Evolutionary conservation across 1,284 basidiomycete species (phyloP), one percentile per base, ranked within the genome.

Genomic region (Ustilago xerochloae): DNA sequence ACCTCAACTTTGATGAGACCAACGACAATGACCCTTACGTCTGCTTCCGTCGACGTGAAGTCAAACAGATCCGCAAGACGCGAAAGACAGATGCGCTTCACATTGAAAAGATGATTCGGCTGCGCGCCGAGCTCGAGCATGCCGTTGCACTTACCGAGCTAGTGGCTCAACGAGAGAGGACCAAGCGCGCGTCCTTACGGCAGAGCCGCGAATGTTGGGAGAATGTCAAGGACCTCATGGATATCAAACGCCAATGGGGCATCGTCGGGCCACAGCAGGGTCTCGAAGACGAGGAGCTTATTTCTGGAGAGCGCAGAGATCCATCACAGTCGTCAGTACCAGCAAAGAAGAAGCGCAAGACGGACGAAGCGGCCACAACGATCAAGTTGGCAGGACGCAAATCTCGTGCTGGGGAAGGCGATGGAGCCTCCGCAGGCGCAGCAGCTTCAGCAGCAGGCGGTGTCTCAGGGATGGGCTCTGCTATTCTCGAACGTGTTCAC

Each of bases 1-100:
- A 29, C n/a, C 75, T 84, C 62, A 84, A 83, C 67, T 83, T 90
- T 73, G 94, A 99, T 84, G 96, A 98, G 86, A 89, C 91, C 35
- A 96, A 97, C 85, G 90, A 91, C 54, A 94, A 93, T 65, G 94
- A 98, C 82, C 97, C 97, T 0, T 99, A 98, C 76, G 93, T 98
- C 52, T 99, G 97, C 86, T 99, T 99, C 89, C 91, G 97, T 39
- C 89, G 96, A 57, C 91, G 95, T 63, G 96, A 99, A 82, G 92
- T 93, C 84, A 98, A 98, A 84, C 91, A 92, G 13, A 90, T 94
- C 24, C 91, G 96, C 64, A 98, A 99, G 87, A 99, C 96, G 0
- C 90, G 95, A 24, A 84, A 84, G 71, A 81, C 82, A 9, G 82
- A 84, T 64, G 78, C 71, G 3, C 75, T 81, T 10, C 81, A 84